Evolutionary conservation across 1,139 yeast genomes (phyloP).

Genomic region (Candida mesenterica): DNA sequence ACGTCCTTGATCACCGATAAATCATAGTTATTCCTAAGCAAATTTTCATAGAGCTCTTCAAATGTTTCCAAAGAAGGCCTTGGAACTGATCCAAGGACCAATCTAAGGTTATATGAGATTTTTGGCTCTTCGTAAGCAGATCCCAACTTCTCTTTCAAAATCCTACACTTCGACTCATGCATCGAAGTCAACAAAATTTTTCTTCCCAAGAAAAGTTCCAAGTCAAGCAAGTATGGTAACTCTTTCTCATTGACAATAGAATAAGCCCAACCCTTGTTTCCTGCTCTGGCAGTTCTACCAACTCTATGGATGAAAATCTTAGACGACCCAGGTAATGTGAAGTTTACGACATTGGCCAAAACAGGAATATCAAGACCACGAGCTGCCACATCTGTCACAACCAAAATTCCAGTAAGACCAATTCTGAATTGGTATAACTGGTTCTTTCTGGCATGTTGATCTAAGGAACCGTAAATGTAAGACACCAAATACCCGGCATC

Average conservation of each 20-base stretch:
- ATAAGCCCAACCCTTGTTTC: constrained; percentile 97
- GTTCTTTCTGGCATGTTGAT: constrained; percentile 90
- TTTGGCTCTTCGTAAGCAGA: constrained; percentile 47
- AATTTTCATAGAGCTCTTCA: constrained; percentile 68
- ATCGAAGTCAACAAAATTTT: constrained; percentile 69
- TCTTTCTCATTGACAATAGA: constrained; percentile 84
- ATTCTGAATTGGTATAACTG: constrained; percentile 82
- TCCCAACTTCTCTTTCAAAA: constrained; percentile 46
- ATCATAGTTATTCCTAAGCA: constrained; percentile 69
- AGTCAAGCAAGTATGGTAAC: constrained; percentile 83
- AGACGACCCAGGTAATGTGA: constrained; percentile 85
- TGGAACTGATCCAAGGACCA: constrained; percentile 84
- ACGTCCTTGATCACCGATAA: constrained; percentile 64
- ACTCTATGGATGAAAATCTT: constrained; percentile 95
- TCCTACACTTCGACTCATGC: constrained; percentile 60
- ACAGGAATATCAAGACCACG: constrained; percentile 99
- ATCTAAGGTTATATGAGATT: constrained; percentile 69
- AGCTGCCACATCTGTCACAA: constrained; percentile 98
- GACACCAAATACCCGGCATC: constrained; percentile 85
- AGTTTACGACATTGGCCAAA: constrained; percentile 89
- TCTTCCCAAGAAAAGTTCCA: constrained; percentile 86
- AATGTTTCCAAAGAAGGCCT: constrained; percentile 66
- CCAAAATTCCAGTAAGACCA: constrained; percentile 79
- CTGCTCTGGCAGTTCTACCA: constrained; percentile 99
- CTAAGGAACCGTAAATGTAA: constrained; percentile 90